These are phyloP conservation scores for Thelonectria rubi DNA, from an alignment of 2,329 filamentous ascomycete genomes.

Conservation along the genomic window DNA sequence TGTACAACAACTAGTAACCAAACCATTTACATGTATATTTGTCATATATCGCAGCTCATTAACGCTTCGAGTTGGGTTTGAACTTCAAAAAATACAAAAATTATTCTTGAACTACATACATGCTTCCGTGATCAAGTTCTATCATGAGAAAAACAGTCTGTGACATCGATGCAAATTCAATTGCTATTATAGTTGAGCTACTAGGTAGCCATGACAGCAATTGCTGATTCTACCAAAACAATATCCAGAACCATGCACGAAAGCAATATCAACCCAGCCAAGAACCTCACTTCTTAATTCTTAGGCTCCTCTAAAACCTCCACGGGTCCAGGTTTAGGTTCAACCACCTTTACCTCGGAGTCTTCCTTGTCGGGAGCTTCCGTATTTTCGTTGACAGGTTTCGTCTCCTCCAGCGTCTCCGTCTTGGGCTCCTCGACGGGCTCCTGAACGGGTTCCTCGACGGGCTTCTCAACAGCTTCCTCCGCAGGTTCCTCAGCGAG, in stretches of 20 bases:
- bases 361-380: slow-evolving; percentile 12
- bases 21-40: neutral
- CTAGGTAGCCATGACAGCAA: too few species aligned
- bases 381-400: slow-evolving; percentile 13
- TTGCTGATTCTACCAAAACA: too few species aligned
- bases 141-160: neutral
- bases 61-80: neutral
- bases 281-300: slow-evolving; percentile 8
- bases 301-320: slow-evolving; percentile 48
- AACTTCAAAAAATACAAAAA: neutral
- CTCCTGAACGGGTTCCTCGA: neutral
- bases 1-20: too few species aligned
- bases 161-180: slow-evolving; percentile 2
- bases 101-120: neutral
- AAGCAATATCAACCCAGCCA: neutral
- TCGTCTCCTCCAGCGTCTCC: neutral
- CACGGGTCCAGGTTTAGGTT: slow-evolving; percentile 47
- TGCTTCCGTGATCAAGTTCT: neutral
- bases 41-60: neutral
- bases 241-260: neutral
- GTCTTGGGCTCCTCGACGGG: neutral
- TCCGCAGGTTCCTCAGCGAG: slow-evolving; percentile 1
- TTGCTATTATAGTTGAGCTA: neutral
- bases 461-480: slow-evolving; percentile 11
- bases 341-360: slow-evolving; percentile 42